Evolutionary conservation across 495 filamentous ascomycete genomes (phyloP).

Genomic region (Penicillium mononematosum): DNA sequence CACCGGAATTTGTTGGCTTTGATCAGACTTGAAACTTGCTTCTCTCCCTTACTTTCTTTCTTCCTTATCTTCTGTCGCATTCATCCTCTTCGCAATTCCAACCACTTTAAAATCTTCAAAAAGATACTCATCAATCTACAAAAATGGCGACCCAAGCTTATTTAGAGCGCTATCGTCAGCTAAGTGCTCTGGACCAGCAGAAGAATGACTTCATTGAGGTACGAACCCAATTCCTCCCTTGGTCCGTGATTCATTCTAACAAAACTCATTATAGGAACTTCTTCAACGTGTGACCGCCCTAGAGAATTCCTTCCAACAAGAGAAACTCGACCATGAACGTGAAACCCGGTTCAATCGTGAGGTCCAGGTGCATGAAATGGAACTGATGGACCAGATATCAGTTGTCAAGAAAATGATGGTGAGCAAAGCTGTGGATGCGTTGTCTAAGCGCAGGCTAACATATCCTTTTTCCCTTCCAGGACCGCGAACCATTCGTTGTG

Average conservation of each 20-base stretch:
- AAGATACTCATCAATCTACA: background rate
- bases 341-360: constrained; percentile 57
- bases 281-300: constrained; percentile 48
- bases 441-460: constrained; percentile 22
- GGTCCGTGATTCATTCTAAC: constrained; percentile 16
- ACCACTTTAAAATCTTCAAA: background rate
- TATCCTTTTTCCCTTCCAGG: constrained; percentile 45
- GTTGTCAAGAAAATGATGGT: constrained; percentile 53
- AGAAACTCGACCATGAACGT: constrained; percentile 53
- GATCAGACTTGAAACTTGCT: constrained; percentile 13
- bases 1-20: constrained; percentile 6
- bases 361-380: constrained; percentile 52
- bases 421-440: constrained; percentile 16
- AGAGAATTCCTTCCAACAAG: constrained; percentile 46
- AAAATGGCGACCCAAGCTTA: constrained; percentile 39
- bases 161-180: constrained; percentile 48
- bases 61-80: constrained; percentile 15
- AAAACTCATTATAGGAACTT: constrained; percentile 40
- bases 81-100: constrained; percentile 11
- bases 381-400: constrained; percentile 52
- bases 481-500: constrained; percentile 71
- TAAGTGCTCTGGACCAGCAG: constrained; percentile 47
- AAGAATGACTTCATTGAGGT: constrained; percentile 58
- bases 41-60: constrained; percentile 13
- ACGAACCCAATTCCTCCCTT: constrained; percentile 15